These are phyloP conservation scores for Blastobotrys americana DNA, from an alignment of 805 yeast genomes.

Conservation along the genomic window DNA sequence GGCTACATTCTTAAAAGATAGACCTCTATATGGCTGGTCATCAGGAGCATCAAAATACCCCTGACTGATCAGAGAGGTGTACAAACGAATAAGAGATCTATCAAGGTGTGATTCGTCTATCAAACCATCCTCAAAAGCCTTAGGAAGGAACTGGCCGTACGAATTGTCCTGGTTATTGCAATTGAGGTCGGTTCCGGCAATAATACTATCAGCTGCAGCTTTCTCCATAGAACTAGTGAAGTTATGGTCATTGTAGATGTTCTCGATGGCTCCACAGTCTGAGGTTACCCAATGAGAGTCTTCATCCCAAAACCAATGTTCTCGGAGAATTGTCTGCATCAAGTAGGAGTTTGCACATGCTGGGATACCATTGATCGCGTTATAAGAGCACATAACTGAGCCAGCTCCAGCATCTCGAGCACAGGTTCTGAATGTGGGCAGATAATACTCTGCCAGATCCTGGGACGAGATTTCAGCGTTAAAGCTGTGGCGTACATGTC, in stretches of 20 bases:
- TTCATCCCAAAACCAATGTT: constrained; percentile 8
- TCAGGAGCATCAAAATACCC: constrained; percentile 11
- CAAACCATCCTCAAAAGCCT: constrained; percentile 7
- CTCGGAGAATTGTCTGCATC: constrained; percentile 9
- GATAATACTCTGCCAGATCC: constrained; percentile 11
- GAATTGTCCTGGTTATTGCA: constrained; percentile 2
- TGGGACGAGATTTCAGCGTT: constrained; percentile 10
- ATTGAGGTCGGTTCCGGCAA: constrained; percentile 12
- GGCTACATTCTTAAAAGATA: constrained; percentile 8
- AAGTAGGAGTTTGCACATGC: constrained; percentile 11
- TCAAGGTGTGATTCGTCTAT: constrained; percentile 5
- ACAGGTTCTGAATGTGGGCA: constrained; percentile 11
- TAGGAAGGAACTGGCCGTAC: constrained; percentile 2
- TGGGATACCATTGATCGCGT: constrained; percentile 15
- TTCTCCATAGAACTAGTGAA: constrained; percentile 3
- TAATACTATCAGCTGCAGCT: constrained; percentile 12
- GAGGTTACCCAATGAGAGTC: constrained; percentile 9
- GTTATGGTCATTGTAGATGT: constrained; percentile 10
- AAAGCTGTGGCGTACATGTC: constrained; percentile 4
- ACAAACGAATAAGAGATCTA: constrained; percentile 8
- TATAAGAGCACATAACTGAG: constrained; percentile 13
- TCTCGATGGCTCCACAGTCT: constrained; percentile 12
- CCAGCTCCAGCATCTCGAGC: constrained; percentile 10
- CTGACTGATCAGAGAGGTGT: constrained; percentile 9
- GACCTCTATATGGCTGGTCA: constrained; percentile 6